phyloP scores from a whole-genome alignment of 208 protist genomes.

The Trypanosoma cruzi region DNA sequence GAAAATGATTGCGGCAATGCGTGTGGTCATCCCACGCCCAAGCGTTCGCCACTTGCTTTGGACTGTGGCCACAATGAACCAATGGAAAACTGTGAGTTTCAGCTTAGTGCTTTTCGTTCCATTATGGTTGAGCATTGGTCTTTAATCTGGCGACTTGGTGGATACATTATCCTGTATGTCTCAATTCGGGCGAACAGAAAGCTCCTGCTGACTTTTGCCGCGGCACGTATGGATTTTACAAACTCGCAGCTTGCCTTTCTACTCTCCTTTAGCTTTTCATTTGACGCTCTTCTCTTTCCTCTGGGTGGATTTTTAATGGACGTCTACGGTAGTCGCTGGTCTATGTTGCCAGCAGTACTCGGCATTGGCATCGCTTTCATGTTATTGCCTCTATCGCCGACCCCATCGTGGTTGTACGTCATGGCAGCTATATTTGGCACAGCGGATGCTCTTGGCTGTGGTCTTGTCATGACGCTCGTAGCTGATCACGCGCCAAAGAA shows the following conservation, averaged over 20 bases:
- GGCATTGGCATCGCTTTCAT: conserved; percentile 58
- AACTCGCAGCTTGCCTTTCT: conserved; percentile 76
- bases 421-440: conserved; percentile 60
- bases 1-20: background rate
- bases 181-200: conserved; percentile 79
- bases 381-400: conserved; percentile 51
- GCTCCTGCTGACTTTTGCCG: conserved; percentile 75
- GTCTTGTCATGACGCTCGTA: conserved; percentile 80
- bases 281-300: conserved; percentile 61
- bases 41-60: background rate
- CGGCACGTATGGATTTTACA: conserved; percentile 57
- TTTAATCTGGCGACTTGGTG: conserved; percentile 77
- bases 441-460: conserved; percentile 79
- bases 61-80: background rate
- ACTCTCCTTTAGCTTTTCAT: conserved; percentile 63
- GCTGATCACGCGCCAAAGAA: conserved; percentile 59
- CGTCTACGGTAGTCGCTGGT: conserved; percentile 48
- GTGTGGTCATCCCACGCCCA: background rate
- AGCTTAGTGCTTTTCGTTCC: conserved; percentile 29
- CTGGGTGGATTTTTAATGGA: conserved; percentile 83
- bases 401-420: conserved; percentile 40
- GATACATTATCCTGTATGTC: conserved; percentile 69
- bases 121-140: conserved; percentile 61
- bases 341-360: conserved; percentile 60
- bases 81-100: background rate